A percentile compares a stretch with the other conserved stretches of the same genome.
These are phyloP conservation scores for Sisymbrium altissimum DNA, from an alignment of 345 rosid genomes.

Conservation along the genomic window DNA sequence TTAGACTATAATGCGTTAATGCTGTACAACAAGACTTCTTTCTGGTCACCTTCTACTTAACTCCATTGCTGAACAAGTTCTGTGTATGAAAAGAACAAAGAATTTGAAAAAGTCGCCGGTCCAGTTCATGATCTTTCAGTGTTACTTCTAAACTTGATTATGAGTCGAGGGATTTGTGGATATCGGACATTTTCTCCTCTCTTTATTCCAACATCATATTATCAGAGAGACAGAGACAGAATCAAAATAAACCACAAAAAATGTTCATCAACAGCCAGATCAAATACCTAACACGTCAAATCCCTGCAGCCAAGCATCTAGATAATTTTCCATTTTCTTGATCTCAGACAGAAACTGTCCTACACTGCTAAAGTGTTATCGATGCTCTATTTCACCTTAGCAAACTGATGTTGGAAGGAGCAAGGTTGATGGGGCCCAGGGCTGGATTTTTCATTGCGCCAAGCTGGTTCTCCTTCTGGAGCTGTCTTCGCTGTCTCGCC, in stretches of 20 bases:
- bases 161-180: background rate
- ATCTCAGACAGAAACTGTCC: background rate
- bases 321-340: background rate
- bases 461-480: no score
- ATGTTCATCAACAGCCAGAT: background rate
- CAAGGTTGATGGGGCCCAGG: background rate
- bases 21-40: background rate
- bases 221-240: background rate
- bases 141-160: background rate
- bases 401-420: background rate
- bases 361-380: background rate
- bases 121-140: background rate
- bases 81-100: background rate
- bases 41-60: background rate
- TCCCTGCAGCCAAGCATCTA: background rate
- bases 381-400: conserved; percentile 5
- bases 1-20: background rate
- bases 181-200: background rate
- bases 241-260: background rate
- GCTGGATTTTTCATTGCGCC: background rate
- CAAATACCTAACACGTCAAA: background rate
- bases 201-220: background rate
- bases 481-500: background rate
- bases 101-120: background rate
- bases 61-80: background rate